Base-by-base conservation (phyloP, 2,329 filamentous ascomycete genomes). In the Penicillium sp. region DNA sequence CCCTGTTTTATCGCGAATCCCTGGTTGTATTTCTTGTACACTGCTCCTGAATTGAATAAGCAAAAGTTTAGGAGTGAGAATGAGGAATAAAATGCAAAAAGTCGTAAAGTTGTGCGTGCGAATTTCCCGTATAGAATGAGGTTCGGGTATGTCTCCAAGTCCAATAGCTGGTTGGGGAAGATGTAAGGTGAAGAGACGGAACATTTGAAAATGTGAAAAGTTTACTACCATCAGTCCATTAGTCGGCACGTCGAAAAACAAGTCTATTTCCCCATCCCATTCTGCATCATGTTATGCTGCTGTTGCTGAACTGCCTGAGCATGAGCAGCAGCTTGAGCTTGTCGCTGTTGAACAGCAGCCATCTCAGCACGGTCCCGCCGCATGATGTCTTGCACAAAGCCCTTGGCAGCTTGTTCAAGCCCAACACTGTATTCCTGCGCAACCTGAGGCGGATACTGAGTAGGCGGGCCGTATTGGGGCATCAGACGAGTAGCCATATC, bases 251-350 rank as follows among this genome's bases (percentile, higher is more conserved):
- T 62, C 55, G 58, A 48, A 48, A 52, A 45, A 11, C 45, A 26
- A 31, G 44, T 47, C 69, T 67, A 76, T 57, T 74, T 77, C 5
- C 74, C 75, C 71, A 76, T 75, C 29, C 73, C 75, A 61, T 76
- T 78, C 44, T 77, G 74, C 77, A 79, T 79, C 74, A 79, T 78
- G 49, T 76, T 78, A 62, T 78, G 75, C 30, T 77, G 76, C 55
- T 78, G 76, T 60, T 78, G 76, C 54, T 78, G 73, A 56, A 73
- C 64, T 44, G 67, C 69, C 53, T 73, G 75, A 21, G 73, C 73
- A 53, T 76, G 75, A 59, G 75, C 71, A 17, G 71, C 71, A 35
- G 71, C 70, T 2, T 66, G 67, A 31, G 73, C 70, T 41, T 73
- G 73, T 44, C 56, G 60, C 6, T 74, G 71, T 55, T 75, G 75